Evolutionary conservation across 129 eudicot genomes (phyloP).

Genomic region (Saussurea involucrata): DNA sequence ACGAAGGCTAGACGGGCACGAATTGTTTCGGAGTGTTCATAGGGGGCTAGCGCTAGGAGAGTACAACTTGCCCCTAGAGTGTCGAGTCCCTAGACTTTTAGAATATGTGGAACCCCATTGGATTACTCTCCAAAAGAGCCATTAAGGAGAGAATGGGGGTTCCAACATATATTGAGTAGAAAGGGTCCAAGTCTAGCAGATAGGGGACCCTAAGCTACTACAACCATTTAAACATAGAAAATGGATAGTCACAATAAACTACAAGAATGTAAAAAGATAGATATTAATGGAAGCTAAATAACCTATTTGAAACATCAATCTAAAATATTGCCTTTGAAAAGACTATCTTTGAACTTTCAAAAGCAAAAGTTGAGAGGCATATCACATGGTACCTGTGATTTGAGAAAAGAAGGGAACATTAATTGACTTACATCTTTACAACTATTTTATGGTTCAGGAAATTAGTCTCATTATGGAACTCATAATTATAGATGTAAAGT

Average conservation of each 20-base stretch:
- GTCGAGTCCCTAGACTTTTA: neutral
- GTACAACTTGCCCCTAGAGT: neutral
- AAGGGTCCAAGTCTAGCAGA: neutral
- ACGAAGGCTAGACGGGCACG: neutral
- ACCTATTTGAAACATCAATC: neutral
- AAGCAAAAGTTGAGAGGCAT: constrained; percentile 1
- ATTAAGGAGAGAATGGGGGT: neutral
- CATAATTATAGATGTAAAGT: neutral
- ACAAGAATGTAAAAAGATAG: neutral
- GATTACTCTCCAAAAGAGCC: neutral
- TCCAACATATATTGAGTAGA: neutral
- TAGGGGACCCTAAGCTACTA: neutral
- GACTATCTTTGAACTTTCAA: neutral
- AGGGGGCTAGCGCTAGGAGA: neutral
- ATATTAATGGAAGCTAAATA: neutral
- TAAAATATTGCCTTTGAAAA: neutral
- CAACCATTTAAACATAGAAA: neutral
- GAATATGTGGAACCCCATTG: neutral
- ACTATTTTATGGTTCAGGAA: neutral
- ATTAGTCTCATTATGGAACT: neutral
- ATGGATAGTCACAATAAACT: neutral
- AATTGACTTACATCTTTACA: neutral
- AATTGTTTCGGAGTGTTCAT: neutral
- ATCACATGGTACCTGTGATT: neutral
- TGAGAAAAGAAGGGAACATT: neutral